Conservation (phyloP, 495 filamentous ascomycete species). For the Aspergillus ellipticus region DNA sequence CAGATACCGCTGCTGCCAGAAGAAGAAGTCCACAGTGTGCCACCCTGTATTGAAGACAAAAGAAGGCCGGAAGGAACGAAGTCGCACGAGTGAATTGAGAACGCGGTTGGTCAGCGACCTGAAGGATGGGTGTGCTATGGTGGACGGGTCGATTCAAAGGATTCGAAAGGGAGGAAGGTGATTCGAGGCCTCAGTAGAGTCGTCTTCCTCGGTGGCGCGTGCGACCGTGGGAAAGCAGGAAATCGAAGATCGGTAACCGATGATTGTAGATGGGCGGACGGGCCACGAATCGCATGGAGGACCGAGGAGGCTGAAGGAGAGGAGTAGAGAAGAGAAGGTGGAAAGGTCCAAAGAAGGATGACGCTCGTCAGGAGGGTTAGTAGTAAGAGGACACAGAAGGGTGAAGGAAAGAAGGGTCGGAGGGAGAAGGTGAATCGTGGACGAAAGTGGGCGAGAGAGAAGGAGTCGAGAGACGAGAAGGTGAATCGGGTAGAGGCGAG, state of each 20-base stretch:
- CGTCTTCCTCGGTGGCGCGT: slow-evolving; percentile 18
- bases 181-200: slow-evolving; percentile 17
- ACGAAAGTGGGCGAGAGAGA: slow-evolving; percentile 18
- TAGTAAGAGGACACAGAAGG: slow-evolving; percentile 26
- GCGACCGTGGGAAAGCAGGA: slow-evolving; percentile 25
- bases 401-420: slow-evolving; percentile 20
- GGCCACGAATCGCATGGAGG: slow-evolving; percentile 36
- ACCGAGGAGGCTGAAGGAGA: slow-evolving; percentile 19
- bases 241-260: slow-evolving; percentile 22
- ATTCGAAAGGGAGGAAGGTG: slow-evolving; percentile 4
- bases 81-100: background rate
- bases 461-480: slow-evolving; percentile 24
- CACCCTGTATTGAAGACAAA: background rate
- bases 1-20: background rate
- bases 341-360: slow-evolving; percentile 24
- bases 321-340: slow-evolving; percentile 16
- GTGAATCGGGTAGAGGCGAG: slow-evolving; percentile 14
- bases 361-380: slow-evolving; percentile 28
- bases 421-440: slow-evolving; percentile 33
- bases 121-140: background rate
- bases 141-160: background rate
- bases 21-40: background rate
- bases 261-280: slow-evolving; percentile 26
- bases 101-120: background rate
- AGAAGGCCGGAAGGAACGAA: background rate